These are phyloP conservation scores for Euclidium syriacum DNA, from an alignment of 345 rosid species.

Conservation along the genomic window DNA sequence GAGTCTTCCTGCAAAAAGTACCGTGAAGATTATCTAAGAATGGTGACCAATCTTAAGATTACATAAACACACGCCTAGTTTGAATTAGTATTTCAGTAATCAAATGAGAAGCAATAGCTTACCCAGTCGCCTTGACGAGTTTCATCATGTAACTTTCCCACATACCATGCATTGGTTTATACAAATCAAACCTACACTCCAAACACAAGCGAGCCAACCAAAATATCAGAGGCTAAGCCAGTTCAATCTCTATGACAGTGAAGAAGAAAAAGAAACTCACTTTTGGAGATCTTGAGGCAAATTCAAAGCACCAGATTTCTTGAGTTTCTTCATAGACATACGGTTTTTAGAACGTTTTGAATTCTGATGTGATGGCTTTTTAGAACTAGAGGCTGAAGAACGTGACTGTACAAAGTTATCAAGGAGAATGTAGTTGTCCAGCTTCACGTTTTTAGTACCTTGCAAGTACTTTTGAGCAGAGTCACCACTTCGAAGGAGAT, in stretches of 20 bases:
- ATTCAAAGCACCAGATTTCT: constrained; percentile 54
- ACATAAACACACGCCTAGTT: background rate
- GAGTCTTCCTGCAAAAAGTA: constrained; percentile 47
- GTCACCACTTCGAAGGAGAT: constrained; percentile 79
- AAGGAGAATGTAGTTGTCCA: constrained; percentile 73
- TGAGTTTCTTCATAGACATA: constrained; percentile 74
- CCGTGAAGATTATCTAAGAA: constrained; percentile 8
- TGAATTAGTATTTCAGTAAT: background rate
- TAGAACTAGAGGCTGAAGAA: constrained; percentile 37
- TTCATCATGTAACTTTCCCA: constrained; percentile 57
- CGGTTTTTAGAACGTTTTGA: constrained; percentile 76
- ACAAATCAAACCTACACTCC: constrained; percentile 46
- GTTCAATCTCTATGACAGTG: background rate
- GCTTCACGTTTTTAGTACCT: constrained; percentile 55
- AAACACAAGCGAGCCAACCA: constrained; percentile 15
- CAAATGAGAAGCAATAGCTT: constrained; percentile 14
- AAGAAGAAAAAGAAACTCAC: constrained; percentile 41
- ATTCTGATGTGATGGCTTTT: constrained; percentile 39
- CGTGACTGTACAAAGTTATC: constrained; percentile 63
- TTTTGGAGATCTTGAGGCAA: constrained; percentile 47
- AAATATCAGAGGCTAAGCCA: background rate
- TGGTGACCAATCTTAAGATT: background rate
- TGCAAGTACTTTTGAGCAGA: constrained; percentile 71
- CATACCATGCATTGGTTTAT: constrained; percentile 67
- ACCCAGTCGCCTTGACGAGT: constrained; percentile 57